Base-by-base conservation (phyloP, 2,329 filamentous ascomycete genomes). In the Botrytis byssoidea region DNA sequence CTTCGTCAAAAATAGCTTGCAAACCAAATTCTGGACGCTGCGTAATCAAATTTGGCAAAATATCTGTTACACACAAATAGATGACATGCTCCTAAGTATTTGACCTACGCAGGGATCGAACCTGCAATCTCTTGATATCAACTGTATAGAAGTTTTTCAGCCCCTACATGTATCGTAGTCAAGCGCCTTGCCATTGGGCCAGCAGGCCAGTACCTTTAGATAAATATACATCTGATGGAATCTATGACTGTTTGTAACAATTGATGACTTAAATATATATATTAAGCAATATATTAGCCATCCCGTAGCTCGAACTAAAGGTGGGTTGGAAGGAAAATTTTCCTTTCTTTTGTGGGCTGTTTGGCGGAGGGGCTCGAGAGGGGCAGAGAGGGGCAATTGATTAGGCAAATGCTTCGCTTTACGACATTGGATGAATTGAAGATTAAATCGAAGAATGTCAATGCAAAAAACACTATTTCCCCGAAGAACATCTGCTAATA, bases 41-140 rank as follows among this genome's bases (percentile, higher is more conserved):
- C 6, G 10, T 25, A 12, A 8, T 25, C 48, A 55, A 7, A n/a
- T n/a, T 10, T 16, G 6, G 25, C 25, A n/a, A n/a, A 55, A 55
- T 29, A 0, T 7, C 1, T 6, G 5, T 7, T 10, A 14, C n/a
- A n/a, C 14, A 18, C 5, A 20, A 6, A 44, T 7, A 18, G 7
- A 20, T 44, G 7, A 7, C 0, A 20, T 8, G 0, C 42, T 2
- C 18, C 18, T 1, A 44, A 2, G 5, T 20, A 20, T 44, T 46
- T 77, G 77, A 79, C 77, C 77, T 75, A 77, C 75, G 77, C 76
- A 79, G 77, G 77, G 76, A 72, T 84, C 83, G 83, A 84, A 84
- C 83, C 83, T 83, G 81, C 82, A 84, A 83, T 84, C 83, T 84
- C 82, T 83, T 84, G 83, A 84, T 84, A 0, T 2, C 25, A n/a